Evolutionary conservation across 139 green algal genomes (phyloP).

Genomic region (Chlorella vulgaris): DNA sequence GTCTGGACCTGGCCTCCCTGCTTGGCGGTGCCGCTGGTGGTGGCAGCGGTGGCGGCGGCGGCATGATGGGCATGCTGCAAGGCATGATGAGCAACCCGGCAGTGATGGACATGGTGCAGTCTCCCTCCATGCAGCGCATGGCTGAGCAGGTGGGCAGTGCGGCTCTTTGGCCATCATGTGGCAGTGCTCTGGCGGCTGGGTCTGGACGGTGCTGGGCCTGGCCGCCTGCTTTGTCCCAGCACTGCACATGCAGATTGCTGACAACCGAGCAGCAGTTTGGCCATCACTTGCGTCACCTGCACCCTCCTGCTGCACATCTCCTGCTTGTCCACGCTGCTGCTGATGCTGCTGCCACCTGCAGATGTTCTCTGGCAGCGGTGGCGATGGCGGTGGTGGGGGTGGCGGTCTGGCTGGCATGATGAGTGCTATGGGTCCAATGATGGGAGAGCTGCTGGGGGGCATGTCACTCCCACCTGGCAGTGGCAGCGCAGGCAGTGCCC

Average conservation of each 20-base stretch:
- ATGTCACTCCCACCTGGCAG: not conserved
- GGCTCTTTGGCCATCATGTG: not conserved
- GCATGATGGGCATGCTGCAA: constrained; percentile 26
- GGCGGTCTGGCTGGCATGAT: constrained; percentile 27
- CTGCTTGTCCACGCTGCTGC: too few relatives aligned
- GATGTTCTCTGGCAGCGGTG: constrained; percentile 22
- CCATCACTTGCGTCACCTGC: not conserved
- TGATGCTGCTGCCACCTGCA: not conserved
- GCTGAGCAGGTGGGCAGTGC: constrained; percentile 27
- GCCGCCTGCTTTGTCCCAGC: not conserved
- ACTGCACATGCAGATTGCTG: not conserved
- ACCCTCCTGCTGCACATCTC: too few relatives aligned
- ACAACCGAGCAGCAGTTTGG: too few relatives aligned
- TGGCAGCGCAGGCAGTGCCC: not conserved
- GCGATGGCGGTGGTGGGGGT: not conserved
- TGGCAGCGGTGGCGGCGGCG: constrained; percentile 22
- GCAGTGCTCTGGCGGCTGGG: too few relatives aligned
- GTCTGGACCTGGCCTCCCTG: constrained; percentile 11
- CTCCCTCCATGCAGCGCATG: constrained; percentile 44
- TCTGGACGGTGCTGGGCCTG: too few relatives aligned
- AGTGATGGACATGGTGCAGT: constrained; percentile 37
- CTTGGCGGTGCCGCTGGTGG: not conserved
- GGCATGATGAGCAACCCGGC: constrained; percentile 30
- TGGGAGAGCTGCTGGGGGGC: constrained; percentile 28
- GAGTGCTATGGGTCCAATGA: constrained; percentile 24